phyloP scores from a whole-genome alignment of 805 yeast genomes.

The Metschnikowia matae region DNA sequence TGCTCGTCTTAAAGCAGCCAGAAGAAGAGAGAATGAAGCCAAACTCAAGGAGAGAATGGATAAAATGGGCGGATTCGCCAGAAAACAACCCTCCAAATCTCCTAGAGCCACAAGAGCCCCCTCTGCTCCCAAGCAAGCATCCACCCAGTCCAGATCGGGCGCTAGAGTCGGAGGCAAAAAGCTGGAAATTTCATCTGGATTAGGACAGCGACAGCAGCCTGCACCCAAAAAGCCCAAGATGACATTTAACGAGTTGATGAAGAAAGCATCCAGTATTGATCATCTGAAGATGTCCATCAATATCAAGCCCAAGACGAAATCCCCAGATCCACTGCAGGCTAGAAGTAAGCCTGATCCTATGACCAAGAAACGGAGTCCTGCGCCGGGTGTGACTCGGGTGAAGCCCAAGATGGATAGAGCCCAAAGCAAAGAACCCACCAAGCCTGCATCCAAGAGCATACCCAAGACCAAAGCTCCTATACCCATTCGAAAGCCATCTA shows the following conservation, averaged over 20 bases:
- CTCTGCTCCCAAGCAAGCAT: not conserved
- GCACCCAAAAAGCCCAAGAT: constrained; percentile 31
- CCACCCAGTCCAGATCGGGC: not conserved
- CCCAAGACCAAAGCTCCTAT: constrained; percentile 23
- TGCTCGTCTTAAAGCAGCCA: constrained; percentile 59
- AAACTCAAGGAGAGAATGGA: constrained; percentile 31
- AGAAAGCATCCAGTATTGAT: constrained; percentile 60
- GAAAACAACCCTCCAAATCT: constrained; percentile 7
- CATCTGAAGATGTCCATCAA: constrained; percentile 36
- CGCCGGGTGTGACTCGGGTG: not conserved
- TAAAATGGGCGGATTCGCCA: constrained; percentile 31
- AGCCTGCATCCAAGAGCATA: not conserved
- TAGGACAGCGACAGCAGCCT: not conserved
- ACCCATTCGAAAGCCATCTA: constrained; percentile 56
- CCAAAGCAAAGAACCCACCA: not conserved
- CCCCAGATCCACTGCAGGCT: constrained; percentile 9
- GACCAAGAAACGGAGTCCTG: not conserved
- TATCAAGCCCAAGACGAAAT: constrained; percentile 37
- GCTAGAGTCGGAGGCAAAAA: constrained; percentile 3
- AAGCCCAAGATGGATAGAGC: not conserved
- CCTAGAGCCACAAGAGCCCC: not conserved
- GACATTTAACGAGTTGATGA: constrained; percentile 65
- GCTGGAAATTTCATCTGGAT: not conserved
- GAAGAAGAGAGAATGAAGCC: constrained; percentile 52
- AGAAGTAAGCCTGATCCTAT: not conserved